Percentiles rank a stretch among this genome's conserved stretches.
Evolutionary conservation across 192 early-diverging fungal genomes (phyloP).

Genomic region (Coemansia sp.): DNA sequence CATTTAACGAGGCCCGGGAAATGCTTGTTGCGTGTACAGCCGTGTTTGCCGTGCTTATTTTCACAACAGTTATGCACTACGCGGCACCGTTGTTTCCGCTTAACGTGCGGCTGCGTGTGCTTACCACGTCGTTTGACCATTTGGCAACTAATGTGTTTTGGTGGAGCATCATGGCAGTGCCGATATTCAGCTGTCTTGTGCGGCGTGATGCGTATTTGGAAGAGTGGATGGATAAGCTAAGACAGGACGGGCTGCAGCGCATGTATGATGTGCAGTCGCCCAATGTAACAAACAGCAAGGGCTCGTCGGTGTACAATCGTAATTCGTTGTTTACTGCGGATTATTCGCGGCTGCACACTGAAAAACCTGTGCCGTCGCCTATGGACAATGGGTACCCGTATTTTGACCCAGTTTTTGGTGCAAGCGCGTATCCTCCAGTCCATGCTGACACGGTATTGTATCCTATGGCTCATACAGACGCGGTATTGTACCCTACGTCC

Average conservation of each 20-base stretch:
- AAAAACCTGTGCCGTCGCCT: not conserved
- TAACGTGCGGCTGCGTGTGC: conserved; percentile 12
- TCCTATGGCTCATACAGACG: not conserved
- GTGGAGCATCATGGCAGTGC: conserved; percentile 44
- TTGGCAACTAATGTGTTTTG: conserved; percentile 28
- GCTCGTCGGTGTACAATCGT: not conserved
- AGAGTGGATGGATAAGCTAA: conserved; percentile 24
- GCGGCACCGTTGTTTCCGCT: conserved; percentile 23
- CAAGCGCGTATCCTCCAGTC: not conserved
- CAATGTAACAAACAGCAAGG: not conserved
- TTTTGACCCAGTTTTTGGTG: conserved; percentile 5
- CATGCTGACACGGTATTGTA: not conserved
- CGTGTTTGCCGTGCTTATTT: conserved; percentile 24
- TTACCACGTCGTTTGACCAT: conserved; percentile 38
- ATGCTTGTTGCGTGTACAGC: conserved; percentile 19
- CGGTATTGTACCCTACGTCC: not conserved
- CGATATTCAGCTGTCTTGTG: conserved; percentile 28
- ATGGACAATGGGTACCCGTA: not conserved
- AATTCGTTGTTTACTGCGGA: not conserved
- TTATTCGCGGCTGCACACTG: not conserved
- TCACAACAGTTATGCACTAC: conserved; percentile 38
- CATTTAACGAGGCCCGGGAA: conserved; percentile 52
- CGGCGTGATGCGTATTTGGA: conserved; percentile 17
- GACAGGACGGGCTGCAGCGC: conserved; percentile 32
- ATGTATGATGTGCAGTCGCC: conserved; percentile 21